Base-by-base conservation (phyloP, 768 basidiomycete genomes). In the Leucocoprinus leucothites region DNA sequence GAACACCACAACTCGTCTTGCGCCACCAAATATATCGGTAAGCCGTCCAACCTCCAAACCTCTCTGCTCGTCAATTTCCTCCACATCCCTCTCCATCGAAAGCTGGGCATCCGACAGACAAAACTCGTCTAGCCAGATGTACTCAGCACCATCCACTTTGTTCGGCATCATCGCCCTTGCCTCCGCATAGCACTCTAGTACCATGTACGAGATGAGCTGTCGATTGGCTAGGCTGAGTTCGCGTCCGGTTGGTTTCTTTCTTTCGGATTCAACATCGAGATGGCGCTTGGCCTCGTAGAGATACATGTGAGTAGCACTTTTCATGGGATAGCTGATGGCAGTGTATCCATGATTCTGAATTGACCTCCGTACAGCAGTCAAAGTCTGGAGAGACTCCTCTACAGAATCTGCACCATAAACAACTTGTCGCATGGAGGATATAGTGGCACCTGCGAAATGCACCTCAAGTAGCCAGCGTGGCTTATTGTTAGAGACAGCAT, bases 281-380 rank as follows among this genome's bases (percentile, higher is more conserved):
- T 22, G 1, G 9, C 26, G 11, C 9, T 18, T 14, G 3, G 44
- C 11, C 28, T 36, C 22, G 16, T 11, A n/a, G 19, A 53, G 47
- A 9, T 46, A 25, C 24, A 18, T 24, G 18, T 47, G n/a, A n/a
- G n/a, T 25, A 2, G 52, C 52, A 18, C 52, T 53, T 11, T 46
- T 22, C 52, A 53, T 47, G 21, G 52, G 19, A 19, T 53, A 53
- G 35, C 52, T 53, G 21, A 53, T 53, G 14, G 52, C 52, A 8
- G 44, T 46, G 19, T 53, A 53, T 3, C 52, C 52, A 14, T 1
- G 31, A 5, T n/a, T 19, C 11, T 53, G 34, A n/a, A 53, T 46
- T 7, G 9, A 25, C 44, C 25, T 25, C 13, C 34, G n/a, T 31
- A 16, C 45, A 18, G 13, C 5, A n/a, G 22, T n/a, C 26, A 8